Conservation (phyloP, 768 basidiomycete species). For the Naganishia kalamii region DNA sequence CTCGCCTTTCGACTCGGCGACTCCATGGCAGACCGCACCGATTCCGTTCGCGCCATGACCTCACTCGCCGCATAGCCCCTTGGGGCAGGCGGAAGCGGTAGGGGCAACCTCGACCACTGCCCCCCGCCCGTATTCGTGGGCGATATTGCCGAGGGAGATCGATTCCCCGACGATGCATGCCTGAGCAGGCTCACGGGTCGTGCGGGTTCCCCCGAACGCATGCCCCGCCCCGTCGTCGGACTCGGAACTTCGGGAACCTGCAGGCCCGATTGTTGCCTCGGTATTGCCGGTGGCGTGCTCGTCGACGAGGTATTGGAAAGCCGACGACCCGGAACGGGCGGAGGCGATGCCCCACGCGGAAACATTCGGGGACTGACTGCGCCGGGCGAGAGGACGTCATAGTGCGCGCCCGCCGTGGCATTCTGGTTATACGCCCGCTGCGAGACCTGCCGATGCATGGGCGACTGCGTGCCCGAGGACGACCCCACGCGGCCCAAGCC, state of each 20-base stretch:
- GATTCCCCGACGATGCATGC: constrained; percentile 3
- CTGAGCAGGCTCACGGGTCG: not conserved
- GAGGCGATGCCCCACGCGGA: not conserved
- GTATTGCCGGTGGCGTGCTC: not conserved
- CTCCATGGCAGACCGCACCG: not conserved
- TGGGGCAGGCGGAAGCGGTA: not conserved
- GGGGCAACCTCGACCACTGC: not conserved
- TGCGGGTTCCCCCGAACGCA: not conserved
- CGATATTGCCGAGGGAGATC: constrained; percentile 8
- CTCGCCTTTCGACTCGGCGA: not conserved
- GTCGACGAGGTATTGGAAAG: not conserved
- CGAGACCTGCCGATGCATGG: not conserved
- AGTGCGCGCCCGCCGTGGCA: too few relatives aligned
- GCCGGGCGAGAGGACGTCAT: not conserved
- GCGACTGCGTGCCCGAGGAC: constrained; percentile 4
- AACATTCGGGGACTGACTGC: not conserved
- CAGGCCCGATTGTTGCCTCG: not conserved
- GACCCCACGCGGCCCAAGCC: constrained; percentile 3
- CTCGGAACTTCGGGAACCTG: not conserved
- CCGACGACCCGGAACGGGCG: not conserved
- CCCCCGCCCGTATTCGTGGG: not conserved
- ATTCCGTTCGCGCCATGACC: not conserved
- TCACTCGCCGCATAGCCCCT: constrained; percentile 3
- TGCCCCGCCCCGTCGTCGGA: not conserved
- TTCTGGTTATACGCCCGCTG: not conserved